Evolutionary conservation across 2,329 filamentous ascomycete species (phyloP).

Genomic region (Emergomyces africanus): DNA sequence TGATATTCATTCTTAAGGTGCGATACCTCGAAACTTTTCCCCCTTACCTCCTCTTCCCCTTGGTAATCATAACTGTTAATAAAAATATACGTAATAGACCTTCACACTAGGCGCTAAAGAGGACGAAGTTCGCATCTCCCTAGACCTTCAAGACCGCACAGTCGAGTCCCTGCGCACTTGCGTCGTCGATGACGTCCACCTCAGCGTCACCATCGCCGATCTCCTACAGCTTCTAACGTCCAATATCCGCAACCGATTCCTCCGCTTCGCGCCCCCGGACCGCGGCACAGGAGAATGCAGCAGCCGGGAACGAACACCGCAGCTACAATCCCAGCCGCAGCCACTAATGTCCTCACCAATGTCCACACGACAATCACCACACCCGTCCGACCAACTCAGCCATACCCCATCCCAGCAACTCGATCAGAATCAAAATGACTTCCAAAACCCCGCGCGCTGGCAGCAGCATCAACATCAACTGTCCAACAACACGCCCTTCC

Average conservation of each 20-base stretch:
- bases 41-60: background rate
- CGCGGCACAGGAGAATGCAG: constrained; percentile 29
- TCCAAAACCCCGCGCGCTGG: constrained; percentile 8
- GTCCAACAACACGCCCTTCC: constrained; percentile 7
- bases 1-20: constrained; percentile 53
- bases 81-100: constrained; percentile 27
- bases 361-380: constrained; percentile 2
- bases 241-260: constrained; percentile 45
- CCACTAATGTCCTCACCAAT: constrained; percentile 22
- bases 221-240: constrained; percentile 47
- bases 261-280: constrained; percentile 42
- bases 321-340: constrained; percentile 16
- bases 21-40: constrained; percentile 2
- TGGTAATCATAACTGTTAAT: background rate
- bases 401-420: constrained; percentile 16
- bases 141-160: constrained; percentile 46
- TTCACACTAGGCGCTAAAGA: constrained; percentile 52
- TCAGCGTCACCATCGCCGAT: constrained; percentile 49
- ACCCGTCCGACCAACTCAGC: background rate
- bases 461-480: constrained; percentile 10
- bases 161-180: constrained; percentile 46
- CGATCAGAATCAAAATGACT: constrained; percentile 8
- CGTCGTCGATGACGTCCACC: constrained; percentile 54
- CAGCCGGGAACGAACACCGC: constrained; percentile 23
- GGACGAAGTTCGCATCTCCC: constrained; percentile 46